Conservation (phyloP, 306 rosid species). For the Medicago lupulina region DNA sequence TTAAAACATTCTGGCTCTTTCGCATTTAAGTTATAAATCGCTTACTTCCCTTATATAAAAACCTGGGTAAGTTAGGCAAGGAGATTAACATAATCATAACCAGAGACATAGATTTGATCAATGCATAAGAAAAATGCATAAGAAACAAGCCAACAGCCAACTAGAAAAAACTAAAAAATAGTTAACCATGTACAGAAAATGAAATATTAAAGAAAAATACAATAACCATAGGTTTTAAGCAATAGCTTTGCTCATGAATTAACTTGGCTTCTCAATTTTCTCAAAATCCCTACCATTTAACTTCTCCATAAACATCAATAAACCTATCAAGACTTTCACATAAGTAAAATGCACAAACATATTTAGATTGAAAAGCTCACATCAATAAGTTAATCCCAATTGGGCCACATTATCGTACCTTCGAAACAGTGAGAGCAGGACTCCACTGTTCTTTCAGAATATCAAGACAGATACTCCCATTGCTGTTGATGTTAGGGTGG, state of each 20-base stretch:
- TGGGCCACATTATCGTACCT: conserved; percentile 24
- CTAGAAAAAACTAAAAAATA: not conserved
- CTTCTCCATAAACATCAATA: not conserved
- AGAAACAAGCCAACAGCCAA: not conserved
- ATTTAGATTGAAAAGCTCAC: not conserved
- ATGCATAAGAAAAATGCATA: not conserved
- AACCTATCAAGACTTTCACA: not conserved
- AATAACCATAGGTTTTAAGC: not conserved
- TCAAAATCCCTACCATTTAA: conserved; percentile 9
- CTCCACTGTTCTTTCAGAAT: conserved; percentile 33
- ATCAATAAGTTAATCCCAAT: not conserved
- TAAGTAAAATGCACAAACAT: not conserved
- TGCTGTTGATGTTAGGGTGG: conserved; percentile 26
- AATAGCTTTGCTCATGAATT: not conserved
- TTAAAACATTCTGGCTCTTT: not conserved
- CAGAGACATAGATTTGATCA: too few relatives aligned
- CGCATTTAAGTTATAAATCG: not conserved
- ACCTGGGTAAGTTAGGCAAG: not conserved
- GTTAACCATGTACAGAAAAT: not conserved
- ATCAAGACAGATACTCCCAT: conserved; percentile 27
- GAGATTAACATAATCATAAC: not conserved
- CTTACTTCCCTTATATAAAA: not conserved
- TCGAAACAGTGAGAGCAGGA: conserved; percentile 26
- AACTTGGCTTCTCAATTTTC: not conserved
- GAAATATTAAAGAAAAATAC: not conserved